Evolutionary conservation across 192 early-diverging fungal genomes (phyloP).

Genomic region (Backusella liffmaniae): DNA sequence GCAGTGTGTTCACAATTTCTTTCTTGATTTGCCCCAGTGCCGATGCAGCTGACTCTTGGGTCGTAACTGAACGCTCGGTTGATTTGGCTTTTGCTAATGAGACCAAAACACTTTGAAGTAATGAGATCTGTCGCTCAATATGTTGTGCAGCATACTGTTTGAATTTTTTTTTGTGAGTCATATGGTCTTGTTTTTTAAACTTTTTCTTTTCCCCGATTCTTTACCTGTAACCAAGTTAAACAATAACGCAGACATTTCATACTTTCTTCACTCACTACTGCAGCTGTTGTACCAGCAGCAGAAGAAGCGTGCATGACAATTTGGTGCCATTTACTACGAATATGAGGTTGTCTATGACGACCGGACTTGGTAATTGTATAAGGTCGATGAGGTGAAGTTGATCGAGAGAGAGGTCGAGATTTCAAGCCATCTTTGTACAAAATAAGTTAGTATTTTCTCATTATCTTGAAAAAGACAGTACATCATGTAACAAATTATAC

Average conservation of each 20-base stretch:
- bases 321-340: slow-evolving; percentile 54
- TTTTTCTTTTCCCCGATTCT: background rate
- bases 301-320: slow-evolving; percentile 58
- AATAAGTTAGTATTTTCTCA: background rate
- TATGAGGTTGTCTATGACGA: slow-evolving; percentile 23
- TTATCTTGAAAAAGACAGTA: too few species aligned
- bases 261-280: slow-evolving; percentile 86
- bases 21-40: slow-evolving; percentile 61
- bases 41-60: slow-evolving; percentile 35
- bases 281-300: slow-evolving; percentile 62
- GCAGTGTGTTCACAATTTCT: slow-evolving; percentile 81
- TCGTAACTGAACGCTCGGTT: slow-evolving; percentile 5
- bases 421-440: slow-evolving; percentile 9
- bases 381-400: slow-evolving; percentile 36
- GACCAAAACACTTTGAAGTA: slow-evolving; percentile 59
- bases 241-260: slow-evolving; percentile 87
- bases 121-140: slow-evolving; percentile 64
- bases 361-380: slow-evolving; percentile 25
- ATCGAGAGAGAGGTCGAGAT: slow-evolving; percentile 34
- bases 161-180: background rate
- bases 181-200: background rate
- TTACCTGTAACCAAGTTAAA: slow-evolving; percentile 75
- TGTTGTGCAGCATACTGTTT: slow-evolving; percentile 72
- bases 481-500: background rate
- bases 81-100: slow-evolving; percentile 32